Base-by-base conservation (phyloP, 176 grass and related monocot genomes). In the Rhynchospora pubera region DNA sequence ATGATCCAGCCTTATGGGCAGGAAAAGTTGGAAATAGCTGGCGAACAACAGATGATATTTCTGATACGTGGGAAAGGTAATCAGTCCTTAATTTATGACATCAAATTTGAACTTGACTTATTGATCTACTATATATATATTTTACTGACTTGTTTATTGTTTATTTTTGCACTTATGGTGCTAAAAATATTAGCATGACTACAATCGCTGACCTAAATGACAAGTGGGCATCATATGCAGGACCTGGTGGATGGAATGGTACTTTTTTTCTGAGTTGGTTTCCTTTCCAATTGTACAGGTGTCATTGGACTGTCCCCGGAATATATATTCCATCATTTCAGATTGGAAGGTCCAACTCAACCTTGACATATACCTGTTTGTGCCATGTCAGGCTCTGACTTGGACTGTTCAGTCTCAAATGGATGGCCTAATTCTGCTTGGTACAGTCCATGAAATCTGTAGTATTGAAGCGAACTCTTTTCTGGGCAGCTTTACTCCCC, bases 241-340 rank as follows among this genome's bases (percentile, higher is more conserved):
- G 95, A 30, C 95, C 92, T 53, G 95, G 95, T 88, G 95, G 95
- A 83, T 97, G 95, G 95, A 97, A 97, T 85, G 95, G 95, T 97
- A 97, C n/a, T 56, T 78, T 57, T 39, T 47, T n/a, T 64, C 47
- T 80, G 46, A 53, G 71, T 55, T 50, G 42, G 9, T 22, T 23
- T 51, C 45, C 9, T 16, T 46, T 73, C 69, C 69, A 26, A 51
- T 73, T 73, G 69, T 51, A 73, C n/a, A 9, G 19, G 26, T 23
- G 8, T 73, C 44, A 51, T 73, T 73, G 19, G 19, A 73, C n/a
- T 19, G 48, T 48, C 18, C 1, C 6, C 42, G 15, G 34, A 34
- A 69, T 34, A 44, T 44, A 39, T 69, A 45, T 73, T 43, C 48
- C 48, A 44, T 48, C 68, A 19, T 72, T 72, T 23, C n/a, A 72